These are phyloP conservation scores for Fusarium oligoseptatum DNA, from an alignment of 2,329 filamentous ascomycete genomes.

Conservation along the genomic window DNA sequence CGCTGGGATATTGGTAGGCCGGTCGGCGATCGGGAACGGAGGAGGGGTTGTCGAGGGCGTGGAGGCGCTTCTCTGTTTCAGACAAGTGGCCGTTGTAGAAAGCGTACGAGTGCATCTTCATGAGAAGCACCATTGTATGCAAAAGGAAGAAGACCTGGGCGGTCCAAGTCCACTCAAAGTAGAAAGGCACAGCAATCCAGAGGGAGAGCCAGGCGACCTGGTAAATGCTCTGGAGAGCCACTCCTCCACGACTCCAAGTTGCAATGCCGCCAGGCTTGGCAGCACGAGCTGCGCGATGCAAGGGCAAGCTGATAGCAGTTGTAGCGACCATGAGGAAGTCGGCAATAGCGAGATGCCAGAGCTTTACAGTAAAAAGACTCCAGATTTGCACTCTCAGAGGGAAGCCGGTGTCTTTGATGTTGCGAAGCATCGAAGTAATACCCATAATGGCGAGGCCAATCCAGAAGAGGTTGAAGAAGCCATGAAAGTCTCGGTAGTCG, in stretches of 20 bases:
- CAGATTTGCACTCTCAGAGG: constrained; percentile 89
- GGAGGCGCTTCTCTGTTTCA: constrained; percentile 85
- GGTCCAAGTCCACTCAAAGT: constrained; percentile 94
- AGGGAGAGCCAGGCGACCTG: constrained; percentile 83
- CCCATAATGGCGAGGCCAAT: constrained; percentile 97
- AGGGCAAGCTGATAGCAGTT: constrained; percentile 77
- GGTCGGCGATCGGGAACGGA: constrained; percentile 73
- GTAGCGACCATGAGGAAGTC: constrained; percentile 88
- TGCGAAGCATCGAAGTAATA: constrained; percentile 91
- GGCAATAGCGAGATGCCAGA: constrained; percentile 86
- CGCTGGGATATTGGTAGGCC: constrained; percentile 81
- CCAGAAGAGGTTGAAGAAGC: constrained; percentile 99
- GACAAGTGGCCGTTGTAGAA: constrained; percentile 98
- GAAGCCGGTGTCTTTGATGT: constrained; percentile 92
- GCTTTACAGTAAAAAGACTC: constrained; percentile 87
- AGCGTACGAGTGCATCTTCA: constrained; percentile 99
- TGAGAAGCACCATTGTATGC: constrained; percentile 90
- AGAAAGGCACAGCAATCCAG: constrained; percentile 89
- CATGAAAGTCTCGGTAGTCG: constrained; percentile 93
- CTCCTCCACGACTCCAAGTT: constrained; percentile 83
- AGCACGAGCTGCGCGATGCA: constrained; percentile 77
- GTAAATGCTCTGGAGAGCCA: constrained; percentile 84
- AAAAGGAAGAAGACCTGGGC: constrained; percentile 94
- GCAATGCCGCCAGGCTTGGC: constrained; percentile 64
- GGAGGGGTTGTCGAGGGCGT: constrained; percentile 80